These are phyloP conservation scores for Ichthyophonus hoferi DNA, from an alignment of 208 protist genomes.

Conservation along the genomic window DNA sequence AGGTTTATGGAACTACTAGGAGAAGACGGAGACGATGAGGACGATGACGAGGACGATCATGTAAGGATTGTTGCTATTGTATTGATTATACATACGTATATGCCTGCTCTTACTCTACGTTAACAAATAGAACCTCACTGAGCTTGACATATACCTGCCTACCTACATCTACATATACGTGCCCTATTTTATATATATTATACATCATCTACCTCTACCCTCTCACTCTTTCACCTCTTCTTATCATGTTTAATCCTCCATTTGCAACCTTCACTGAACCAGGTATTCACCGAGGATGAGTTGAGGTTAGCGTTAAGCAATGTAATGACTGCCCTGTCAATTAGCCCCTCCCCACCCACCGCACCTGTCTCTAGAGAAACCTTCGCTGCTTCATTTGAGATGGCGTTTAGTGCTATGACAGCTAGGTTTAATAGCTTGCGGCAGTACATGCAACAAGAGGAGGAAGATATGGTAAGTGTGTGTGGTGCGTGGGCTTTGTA, in stretches of 20 bases:
- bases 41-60: too few relatives aligned
- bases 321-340: not conserved
- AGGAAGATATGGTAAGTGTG: not conserved
- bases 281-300: not conserved
- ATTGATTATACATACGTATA: not conserved
- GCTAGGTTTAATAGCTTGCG: not conserved
- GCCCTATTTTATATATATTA: not conserved
- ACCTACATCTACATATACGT: not conserved
- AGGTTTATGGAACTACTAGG: too few relatives aligned
- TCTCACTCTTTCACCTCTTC: not conserved
- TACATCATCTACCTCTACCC: not conserved
- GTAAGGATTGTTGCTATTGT: too few relatives aligned
- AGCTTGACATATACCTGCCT: not conserved
- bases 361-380: not conserved
- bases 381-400: not conserved
- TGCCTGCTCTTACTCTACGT: not conserved
- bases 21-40: too few relatives aligned
- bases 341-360: not conserved
- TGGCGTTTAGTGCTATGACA: not conserved
- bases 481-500: too few relatives aligned
- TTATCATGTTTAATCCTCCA: too few relatives aligned
- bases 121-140: not conserved
- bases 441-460: not conserved
- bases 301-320: not conserved
- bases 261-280: too few relatives aligned